A percentile compares a stretch with the other conserved stretches of the same genome.
Evolutionary conservation across 2,329 filamentous ascomycete genomes (phyloP).

Genomic region (Parastagonospora nodorum): DNA sequence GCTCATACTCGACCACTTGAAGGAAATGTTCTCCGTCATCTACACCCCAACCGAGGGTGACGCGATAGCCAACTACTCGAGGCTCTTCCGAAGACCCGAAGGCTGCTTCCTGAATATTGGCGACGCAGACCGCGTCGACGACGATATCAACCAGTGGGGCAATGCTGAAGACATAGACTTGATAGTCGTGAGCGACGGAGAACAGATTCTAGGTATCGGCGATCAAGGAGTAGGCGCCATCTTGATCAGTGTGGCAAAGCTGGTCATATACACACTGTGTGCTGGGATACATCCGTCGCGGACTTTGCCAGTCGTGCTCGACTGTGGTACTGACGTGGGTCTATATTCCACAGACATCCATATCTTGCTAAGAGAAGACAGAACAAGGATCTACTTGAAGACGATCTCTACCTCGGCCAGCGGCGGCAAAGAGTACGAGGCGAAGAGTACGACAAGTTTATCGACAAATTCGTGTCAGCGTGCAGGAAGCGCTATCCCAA

Average conservation of each 20-base stretch:
- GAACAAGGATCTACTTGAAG: conserved; percentile 74
- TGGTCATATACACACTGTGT: conserved; percentile 81
- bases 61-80: conserved; percentile 82
- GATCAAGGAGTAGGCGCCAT: conserved; percentile 88
- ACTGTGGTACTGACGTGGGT: conserved; percentile 76
- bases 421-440: conserved; percentile 70
- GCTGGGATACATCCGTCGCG: conserved; percentile 83
- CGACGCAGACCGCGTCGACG: conserved; percentile 67
- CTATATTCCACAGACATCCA: background rate
- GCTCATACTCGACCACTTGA: conserved; percentile 76
- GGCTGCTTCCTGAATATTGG: conserved; percentile 81
- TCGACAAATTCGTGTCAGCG: conserved; percentile 73
- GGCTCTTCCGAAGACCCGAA: conserved; percentile 76
- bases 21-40: conserved; percentile 89
- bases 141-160: conserved; percentile 71
- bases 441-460: conserved; percentile 74
- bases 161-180: conserved; percentile 78
- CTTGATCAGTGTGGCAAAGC: conserved; percentile 81
- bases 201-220: conserved; percentile 82
- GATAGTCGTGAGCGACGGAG: conserved; percentile 80
- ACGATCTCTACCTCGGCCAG: conserved; percentile 80
- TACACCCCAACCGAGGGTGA: conserved; percentile 92
- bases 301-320: conserved; percentile 79
- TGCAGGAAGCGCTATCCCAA: conserved; percentile 73
- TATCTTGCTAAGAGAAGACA: conserved; percentile 25